phyloP scores from a whole-genome alignment of 2,329 filamentous ascomycete species.

The Fusarium lyarnte region DNA sequence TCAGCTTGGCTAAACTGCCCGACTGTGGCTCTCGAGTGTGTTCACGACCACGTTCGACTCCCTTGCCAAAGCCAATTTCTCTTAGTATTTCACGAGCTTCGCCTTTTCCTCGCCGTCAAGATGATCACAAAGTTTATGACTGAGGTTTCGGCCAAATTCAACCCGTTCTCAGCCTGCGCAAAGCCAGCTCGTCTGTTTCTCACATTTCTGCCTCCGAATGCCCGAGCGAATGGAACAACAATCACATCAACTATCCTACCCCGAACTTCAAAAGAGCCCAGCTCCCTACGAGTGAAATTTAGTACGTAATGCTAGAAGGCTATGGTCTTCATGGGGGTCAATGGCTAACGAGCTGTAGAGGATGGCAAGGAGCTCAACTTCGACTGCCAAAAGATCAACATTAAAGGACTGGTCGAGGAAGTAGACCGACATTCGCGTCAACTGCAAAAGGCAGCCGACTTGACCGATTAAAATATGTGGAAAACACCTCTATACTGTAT shows the following conservation, averaged over 20 bases:
- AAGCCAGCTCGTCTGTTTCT: constrained; percentile 91
- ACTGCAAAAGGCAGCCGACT: constrained; percentile 83
- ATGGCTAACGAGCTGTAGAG: constrained; percentile 62
- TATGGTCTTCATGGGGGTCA: constrained; percentile 12
- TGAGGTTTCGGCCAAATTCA: constrained; percentile 86
- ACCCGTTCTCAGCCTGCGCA: constrained; percentile 83
- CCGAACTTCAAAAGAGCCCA: constrained; percentile 72
- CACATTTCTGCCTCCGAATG: constrained; percentile 81
- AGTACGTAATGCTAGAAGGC: constrained; percentile 63
- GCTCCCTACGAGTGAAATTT: constrained; percentile 81
- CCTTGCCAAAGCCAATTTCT: neutral
- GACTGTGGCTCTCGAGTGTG: neutral
- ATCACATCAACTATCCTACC: constrained; percentile 82
- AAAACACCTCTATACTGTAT: constrained; percentile 41
- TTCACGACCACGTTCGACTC: constrained; percentile 19
- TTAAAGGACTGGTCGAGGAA: constrained; percentile 88
- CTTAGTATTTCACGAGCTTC: constrained; percentile 1
- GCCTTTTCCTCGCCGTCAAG: constrained; percentile 41
- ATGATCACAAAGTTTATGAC: constrained; percentile 92
- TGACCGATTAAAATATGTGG: constrained; percentile 60
- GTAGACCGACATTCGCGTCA: constrained; percentile 88
- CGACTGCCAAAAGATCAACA: constrained; percentile 81
- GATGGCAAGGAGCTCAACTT: constrained; percentile 92
- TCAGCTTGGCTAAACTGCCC: constrained; percentile 26
- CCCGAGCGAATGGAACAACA: constrained; percentile 76